These are phyloP conservation scores for Plasmodium sp. DNA, from an alignment of 169 alveolate genomes.

Conservation along the genomic window DNA sequence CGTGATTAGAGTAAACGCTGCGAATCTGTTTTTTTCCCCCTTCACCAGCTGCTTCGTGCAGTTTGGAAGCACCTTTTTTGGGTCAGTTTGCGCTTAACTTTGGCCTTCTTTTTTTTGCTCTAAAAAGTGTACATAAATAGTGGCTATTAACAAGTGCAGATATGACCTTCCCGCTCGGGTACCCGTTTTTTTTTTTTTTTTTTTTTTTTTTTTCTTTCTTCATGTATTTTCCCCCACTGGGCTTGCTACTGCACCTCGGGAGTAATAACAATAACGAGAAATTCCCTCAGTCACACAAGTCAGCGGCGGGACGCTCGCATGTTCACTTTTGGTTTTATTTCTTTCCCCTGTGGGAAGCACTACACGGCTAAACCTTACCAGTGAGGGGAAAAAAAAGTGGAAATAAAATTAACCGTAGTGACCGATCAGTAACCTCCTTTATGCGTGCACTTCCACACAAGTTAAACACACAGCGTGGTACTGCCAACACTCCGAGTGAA, in stretches of 20 bases:
- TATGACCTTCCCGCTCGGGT: background rate
- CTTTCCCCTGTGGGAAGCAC: background rate
- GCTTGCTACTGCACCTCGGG: background rate
- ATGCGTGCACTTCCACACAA: background rate
- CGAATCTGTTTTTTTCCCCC: background rate
- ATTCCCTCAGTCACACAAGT: background rate
- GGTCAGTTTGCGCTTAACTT: background rate
- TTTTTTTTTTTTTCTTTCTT: background rate
- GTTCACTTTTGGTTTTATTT: background rate
- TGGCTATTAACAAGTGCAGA: background rate
- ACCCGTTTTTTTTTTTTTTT: background rate
- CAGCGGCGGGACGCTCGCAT: background rate
- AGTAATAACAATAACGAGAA: background rate
- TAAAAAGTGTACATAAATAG: background rate
- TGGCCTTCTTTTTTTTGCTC: background rate
- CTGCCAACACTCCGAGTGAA: background rate
- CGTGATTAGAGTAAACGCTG: background rate
- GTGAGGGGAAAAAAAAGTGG: background rate
- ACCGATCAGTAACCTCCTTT: background rate
- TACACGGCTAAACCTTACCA: background rate
- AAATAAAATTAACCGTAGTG: background rate
- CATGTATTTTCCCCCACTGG: background rate
- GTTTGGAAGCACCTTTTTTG: background rate
- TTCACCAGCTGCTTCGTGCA: background rate
- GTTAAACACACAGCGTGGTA: background rate